Evolutionary conservation across 495 filamentous ascomycete species (phyloP).

Genomic region (Paragyromitra xinjiangensis): DNA sequence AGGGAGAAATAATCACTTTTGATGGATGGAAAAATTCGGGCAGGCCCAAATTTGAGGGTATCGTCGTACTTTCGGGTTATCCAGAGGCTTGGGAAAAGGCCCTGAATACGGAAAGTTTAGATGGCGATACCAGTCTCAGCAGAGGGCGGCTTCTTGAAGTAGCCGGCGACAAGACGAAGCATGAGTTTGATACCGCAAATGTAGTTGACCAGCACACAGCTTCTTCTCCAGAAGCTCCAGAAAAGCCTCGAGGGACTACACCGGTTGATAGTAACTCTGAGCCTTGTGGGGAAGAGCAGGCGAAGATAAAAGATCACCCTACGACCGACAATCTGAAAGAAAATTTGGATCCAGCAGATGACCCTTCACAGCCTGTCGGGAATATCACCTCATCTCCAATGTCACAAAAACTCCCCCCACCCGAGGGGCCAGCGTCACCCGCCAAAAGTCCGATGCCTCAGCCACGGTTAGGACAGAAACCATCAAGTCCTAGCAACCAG

Average conservation of each 20-base stretch:
- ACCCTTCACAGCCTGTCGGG: neutral
- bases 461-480: neutral
- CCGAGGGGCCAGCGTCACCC: neutral
- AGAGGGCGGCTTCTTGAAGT: neutral
- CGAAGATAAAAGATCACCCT: neutral
- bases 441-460: neutral
- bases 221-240: neutral
- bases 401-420: no score
- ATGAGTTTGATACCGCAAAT: neutral
- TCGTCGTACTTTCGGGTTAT: constrained; percentile 22
- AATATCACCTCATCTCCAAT: neutral
- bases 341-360: neutral
- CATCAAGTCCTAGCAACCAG: constrained; percentile 16
- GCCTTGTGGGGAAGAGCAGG: neutral
- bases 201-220: neutral
- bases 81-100: neutral
- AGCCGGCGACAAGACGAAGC: no score
- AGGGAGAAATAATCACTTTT: constrained; percentile 24
- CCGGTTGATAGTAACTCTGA: neutral
- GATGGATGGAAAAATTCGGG: constrained; percentile 26
- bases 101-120: neutral
- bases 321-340: neutral
- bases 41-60: constrained; percentile 27
- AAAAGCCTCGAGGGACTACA: neutral
- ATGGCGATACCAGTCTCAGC: neutral